A percentile compares a stretch with the other conserved stretches of the same genome.
These are phyloP conservation scores for Trichoderma erinaceum DNA, from an alignment of 495 filamentous ascomycete genomes.

Conservation along the genomic window DNA sequence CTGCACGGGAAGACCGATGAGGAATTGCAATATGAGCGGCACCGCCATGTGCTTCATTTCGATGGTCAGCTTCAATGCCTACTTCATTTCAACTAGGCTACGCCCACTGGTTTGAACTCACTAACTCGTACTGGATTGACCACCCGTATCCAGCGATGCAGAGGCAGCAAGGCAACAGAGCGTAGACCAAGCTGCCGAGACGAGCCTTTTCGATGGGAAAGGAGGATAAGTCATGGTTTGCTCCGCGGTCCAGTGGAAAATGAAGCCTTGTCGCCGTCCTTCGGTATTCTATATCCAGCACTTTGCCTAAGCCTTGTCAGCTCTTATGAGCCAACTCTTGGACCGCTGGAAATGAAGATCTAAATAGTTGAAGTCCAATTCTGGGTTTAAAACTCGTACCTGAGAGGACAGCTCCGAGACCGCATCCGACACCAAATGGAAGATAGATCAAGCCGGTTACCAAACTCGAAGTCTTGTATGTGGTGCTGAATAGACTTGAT, in stretches of 20 bases:
- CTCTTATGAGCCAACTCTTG: background rate
- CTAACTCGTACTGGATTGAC: slow-evolving; percentile 2
- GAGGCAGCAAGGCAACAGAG: slow-evolving; percentile 9
- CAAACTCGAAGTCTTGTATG: slow-evolving; percentile 17
- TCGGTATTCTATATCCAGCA: slow-evolving; percentile 17
- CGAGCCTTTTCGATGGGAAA: slow-evolving; percentile 19
- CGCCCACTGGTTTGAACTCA: background rate
- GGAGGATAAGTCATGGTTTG: slow-evolving; percentile 3
- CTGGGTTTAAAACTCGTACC: background rate
- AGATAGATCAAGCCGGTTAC: slow-evolving; percentile 21
- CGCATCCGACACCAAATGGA: slow-evolving; percentile 21
- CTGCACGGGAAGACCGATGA: slow-evolving; percentile 17
- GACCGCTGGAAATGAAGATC: background rate
- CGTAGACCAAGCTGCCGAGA: slow-evolving; percentile 15
- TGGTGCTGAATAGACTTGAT: slow-evolving; percentile 21
- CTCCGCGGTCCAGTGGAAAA: background rate
- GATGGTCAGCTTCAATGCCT: background rate
- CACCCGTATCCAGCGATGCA: slow-evolving; percentile 16
- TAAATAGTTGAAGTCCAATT: background rate
- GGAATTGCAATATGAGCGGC: slow-evolving; percentile 19
- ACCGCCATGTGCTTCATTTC: slow-evolving; percentile 17
- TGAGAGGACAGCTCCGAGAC: background rate
- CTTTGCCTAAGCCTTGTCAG: slow-evolving; percentile 3
- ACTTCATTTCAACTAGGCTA: background rate
- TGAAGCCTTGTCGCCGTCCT: background rate